These are phyloP conservation scores for Cystobasidium pallidum DNA, from an alignment of 1,284 basidiomycete genomes.

Conservation along the genomic window DNA sequence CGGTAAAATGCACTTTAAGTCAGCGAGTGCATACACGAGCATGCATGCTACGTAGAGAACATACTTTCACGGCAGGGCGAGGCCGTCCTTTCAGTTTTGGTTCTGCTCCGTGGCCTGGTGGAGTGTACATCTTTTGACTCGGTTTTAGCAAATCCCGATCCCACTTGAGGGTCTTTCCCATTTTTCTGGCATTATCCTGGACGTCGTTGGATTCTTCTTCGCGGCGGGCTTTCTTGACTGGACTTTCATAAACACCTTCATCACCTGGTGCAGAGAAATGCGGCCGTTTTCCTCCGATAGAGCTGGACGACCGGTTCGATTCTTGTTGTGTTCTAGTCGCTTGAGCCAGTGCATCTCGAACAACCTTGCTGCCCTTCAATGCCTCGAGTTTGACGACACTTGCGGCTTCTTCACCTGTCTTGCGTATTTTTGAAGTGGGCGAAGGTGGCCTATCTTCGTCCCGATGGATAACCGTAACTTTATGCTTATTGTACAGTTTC, in stretches of 20 bases:
- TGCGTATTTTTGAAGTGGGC: conserved; percentile 52
- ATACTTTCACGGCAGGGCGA: conserved; percentile 7
- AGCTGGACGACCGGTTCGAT: neutral
- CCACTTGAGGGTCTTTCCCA: conserved; percentile 44
- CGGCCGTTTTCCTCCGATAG: conserved; percentile 9
- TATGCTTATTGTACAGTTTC: conserved; percentile 47
- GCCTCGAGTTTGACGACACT: neutral
- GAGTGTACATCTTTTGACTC: conserved; percentile 4
- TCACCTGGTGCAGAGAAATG: conserved; percentile 51
- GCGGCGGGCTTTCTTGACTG: conserved; percentile 25
- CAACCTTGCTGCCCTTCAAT: neutral
- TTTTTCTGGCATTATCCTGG: neutral
- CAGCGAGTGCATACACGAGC: neutral
- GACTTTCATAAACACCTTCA: conserved; percentile 50
- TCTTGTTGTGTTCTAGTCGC: neutral
- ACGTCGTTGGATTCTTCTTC: neutral
- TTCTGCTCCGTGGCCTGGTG: neutral
- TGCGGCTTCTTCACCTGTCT: conserved; percentile 20
- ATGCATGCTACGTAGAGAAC: neutral
- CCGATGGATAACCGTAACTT: conserved; percentile 47
- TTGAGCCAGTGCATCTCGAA: neutral
- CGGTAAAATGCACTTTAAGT: neutral
- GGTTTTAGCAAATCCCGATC: conserved; percentile 33
- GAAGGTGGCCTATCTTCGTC: conserved; percentile 50
- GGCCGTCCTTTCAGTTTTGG: conserved; percentile 31